Conservation (phyloP, 2,329 filamentous ascomycete genomes). For the Ascochyta pisi region DNA sequence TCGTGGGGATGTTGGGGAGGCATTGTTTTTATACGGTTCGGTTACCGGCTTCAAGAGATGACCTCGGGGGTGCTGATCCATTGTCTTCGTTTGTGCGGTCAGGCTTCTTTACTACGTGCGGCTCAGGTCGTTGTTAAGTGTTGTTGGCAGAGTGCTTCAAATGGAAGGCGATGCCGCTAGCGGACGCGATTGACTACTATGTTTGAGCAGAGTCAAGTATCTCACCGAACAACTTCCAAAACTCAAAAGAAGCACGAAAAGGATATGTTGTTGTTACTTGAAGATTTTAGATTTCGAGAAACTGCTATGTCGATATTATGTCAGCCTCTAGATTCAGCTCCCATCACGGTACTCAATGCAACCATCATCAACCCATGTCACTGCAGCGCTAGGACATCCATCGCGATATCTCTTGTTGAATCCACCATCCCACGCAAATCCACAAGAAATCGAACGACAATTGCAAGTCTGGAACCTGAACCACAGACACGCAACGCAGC, state of each 20-base stretch:
- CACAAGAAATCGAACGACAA: constrained; percentile 1
- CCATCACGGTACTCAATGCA: not conserved
- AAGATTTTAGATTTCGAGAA: too few species aligned
- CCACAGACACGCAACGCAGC: not conserved
- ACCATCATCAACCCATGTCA: not conserved
- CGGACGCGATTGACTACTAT: constrained; percentile 2
- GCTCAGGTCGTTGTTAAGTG: constrained; percentile 1
- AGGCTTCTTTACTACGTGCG: constrained; percentile 8
- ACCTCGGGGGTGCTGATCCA: not conserved
- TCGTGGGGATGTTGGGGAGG: not conserved
- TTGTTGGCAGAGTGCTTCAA: not conserved
- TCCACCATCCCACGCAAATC: not conserved
- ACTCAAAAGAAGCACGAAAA: not conserved
- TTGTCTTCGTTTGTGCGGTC: not conserved
- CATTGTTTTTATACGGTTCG: not conserved
- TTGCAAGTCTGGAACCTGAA: constrained; percentile 3
- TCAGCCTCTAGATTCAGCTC: not conserved
- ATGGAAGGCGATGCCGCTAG: constrained; percentile 3
- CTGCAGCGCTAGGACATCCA: not conserved
- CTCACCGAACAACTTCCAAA: not conserved
- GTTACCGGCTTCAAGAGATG: not conserved
- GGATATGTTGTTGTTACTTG: too few species aligned
- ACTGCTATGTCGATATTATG: too few species aligned
- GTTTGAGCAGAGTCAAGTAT: not conserved
- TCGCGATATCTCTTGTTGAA: constrained; percentile 2